Evolutionary conservation across 2,329 filamentous ascomycete species (phyloP).

Genomic region (Acrocalymma vagum): DNA sequence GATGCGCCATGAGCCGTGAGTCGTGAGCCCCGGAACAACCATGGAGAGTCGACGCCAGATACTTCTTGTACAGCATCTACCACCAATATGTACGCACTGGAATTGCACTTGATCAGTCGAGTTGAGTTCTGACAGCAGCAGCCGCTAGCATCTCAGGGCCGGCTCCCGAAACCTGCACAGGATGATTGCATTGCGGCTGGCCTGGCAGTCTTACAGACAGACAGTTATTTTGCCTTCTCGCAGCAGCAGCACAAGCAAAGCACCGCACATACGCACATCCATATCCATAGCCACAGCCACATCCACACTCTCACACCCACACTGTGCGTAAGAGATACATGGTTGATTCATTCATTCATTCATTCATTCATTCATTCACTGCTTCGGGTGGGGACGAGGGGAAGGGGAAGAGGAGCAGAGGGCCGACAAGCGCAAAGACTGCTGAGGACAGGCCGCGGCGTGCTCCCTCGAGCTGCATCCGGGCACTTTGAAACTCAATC

Average conservation of each 20-base stretch:
- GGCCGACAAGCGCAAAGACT: conserved; percentile 34
- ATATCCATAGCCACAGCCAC: no score
- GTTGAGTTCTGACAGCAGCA: conserved; percentile 1
- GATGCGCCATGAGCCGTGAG: conserved; percentile 1
- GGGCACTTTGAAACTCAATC: conserved; percentile 43
- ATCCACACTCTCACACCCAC: no score
- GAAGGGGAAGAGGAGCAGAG: conserved; percentile 34
- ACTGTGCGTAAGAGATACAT: no score
- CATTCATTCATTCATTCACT: no score
- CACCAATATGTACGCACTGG: no score
- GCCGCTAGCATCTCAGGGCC: conserved; percentile 22
- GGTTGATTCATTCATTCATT: no score
- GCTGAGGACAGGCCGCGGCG: conserved; percentile 33
- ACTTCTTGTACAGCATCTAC: no score
- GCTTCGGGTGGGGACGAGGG: no score
- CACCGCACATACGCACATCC: no score
- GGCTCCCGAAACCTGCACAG: conserved; percentile 16
- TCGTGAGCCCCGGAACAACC: conserved; percentile 1
- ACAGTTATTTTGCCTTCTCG: conserved; percentile 57
- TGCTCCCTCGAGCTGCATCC: conserved; percentile 39
- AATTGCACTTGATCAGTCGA: conserved; percentile 5
- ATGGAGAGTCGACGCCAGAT: no score
- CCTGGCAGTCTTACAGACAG: conserved; percentile 10
- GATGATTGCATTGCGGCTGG: conserved; percentile 16
- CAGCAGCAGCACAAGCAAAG: conserved; percentile 13